phyloP scores from a whole-genome alignment of 1,284 basidiomycete genomes.

The Phellopilus nigrolimitatus region DNA sequence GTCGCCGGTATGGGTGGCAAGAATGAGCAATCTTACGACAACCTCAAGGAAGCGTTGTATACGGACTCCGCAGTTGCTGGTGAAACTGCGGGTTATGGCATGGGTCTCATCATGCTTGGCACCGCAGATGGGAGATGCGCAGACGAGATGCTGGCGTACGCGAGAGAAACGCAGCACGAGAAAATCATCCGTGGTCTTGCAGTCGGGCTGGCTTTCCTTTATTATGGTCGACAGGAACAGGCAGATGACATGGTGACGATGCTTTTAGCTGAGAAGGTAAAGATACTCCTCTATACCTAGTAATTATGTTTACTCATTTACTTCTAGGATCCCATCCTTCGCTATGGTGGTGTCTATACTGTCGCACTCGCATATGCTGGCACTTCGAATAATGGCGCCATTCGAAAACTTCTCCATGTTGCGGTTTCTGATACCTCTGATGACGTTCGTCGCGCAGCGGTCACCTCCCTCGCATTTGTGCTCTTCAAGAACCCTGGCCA shows the following conservation, averaged over 20 bases:
- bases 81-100: constrained; percentile 90
- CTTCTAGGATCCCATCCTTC: constrained; percentile 83
- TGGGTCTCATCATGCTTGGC: constrained; percentile 95
- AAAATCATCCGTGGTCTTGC: constrained; percentile 96
- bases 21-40: constrained; percentile 85
- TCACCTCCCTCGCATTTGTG: constrained; percentile 90
- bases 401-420: constrained; percentile 86
- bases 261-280: constrained; percentile 81
- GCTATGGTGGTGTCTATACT: constrained; percentile 95
- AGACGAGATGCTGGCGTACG: constrained; percentile 92
- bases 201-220: constrained; percentile 85
- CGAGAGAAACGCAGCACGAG: constrained; percentile 94
- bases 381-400: constrained; percentile 88
- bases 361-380: constrained; percentile 93
- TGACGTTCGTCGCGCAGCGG: constrained; percentile 91
- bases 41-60: constrained; percentile 84
- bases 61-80: constrained; percentile 91
- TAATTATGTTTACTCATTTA: constrained; percentile 6
- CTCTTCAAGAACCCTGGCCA: constrained; percentile 93
- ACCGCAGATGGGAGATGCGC: constrained; percentile 75
- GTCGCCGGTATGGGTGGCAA: constrained; percentile 90
- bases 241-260: constrained; percentile 76
- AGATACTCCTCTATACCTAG: constrained; percentile 20
- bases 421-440: constrained; percentile 97
- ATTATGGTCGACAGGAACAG: constrained; percentile 86